phyloP scores from a whole-genome alignment of 345 rosid genomes.

The Melaleuca alternifolia region DNA sequence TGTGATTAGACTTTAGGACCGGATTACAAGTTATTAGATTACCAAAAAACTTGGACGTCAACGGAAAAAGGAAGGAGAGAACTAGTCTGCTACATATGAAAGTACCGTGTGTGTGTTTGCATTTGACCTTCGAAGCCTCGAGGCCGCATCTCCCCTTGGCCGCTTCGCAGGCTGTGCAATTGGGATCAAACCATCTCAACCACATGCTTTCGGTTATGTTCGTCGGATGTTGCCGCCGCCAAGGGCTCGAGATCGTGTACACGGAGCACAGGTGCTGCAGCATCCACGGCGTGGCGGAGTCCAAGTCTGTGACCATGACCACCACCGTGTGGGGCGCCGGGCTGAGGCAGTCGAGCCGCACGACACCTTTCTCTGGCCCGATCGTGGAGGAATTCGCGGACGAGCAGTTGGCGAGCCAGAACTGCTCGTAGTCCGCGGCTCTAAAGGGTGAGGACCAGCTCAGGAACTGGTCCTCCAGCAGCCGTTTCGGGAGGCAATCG shows the following conservation, averaged over 20 bases:
- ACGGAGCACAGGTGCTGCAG: not conserved
- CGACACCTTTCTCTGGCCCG: not conserved
- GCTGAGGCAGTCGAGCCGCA: not conserved
- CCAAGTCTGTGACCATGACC: not conserved
- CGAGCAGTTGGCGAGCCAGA: not conserved
- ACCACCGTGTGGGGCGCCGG: not conserved
- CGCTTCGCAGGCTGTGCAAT: not conserved
- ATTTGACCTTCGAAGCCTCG: not conserved
- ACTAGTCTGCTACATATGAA: not conserved
- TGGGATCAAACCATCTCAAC: not conserved
- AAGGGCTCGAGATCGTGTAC: not conserved
- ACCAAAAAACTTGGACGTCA: not conserved
- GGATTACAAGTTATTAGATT: not conserved
- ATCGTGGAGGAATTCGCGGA: not conserved
- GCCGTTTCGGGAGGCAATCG: not conserved
- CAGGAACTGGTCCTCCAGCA: not conserved
- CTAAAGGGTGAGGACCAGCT: not conserved
- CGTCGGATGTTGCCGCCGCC: not conserved
- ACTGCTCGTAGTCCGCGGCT: rapidly evolving
- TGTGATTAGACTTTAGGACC: not conserved
- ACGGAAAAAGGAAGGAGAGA: not conserved
- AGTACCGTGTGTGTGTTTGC: not conserved
- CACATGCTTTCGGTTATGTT: not conserved
- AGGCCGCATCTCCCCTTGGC: not conserved
- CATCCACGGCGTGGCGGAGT: not conserved